Evolutionary conservation across 2,329 filamentous ascomycete genomes (phyloP), one percentile per base, ranked within the genome.

Genomic region (Huntiella savannae): DNA sequence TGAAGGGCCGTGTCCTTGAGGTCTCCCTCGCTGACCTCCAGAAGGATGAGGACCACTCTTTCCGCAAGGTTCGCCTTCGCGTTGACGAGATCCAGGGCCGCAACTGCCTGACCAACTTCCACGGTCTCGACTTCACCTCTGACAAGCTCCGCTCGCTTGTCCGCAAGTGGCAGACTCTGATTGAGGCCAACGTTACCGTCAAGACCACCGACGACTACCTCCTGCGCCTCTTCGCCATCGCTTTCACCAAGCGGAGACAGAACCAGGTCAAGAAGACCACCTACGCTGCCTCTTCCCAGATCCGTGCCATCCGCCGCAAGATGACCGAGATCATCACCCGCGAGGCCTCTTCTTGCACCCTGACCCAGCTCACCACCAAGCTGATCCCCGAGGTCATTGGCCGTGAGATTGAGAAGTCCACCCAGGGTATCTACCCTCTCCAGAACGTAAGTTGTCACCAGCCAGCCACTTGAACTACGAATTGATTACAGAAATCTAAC

Each of bases 211-310:
- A 98, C 65, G 91, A 98, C 71, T 96, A 98, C 76, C 87, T 96
- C 65, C 78, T 98, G 70, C 85, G 91, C 62, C 80, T 98, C 59
- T 98, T 98, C 74, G 85, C 85, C 66, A 98, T 98, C 59, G 91
- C 84, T 59, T 98, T 98, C 77, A 98, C 91, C 70, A 96, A 96
- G 82, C 78, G 86, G 69, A 82, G 91, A 63, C 86, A 85, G 60
- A 98, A 96, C 77, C 91, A 98, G 77, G 88, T 98, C 76, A 94
- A 94, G 83, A 98, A 96, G 83, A 98, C 91, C 61, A 98, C 91
- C 65, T 98, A 98, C 65, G 91, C 91, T 58, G 81, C 81, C 55
- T 86, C 85, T 55, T 96, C 91, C 55, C 91, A 98, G 73, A 96
- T 96, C 68, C 82, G 88, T 57, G 80, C 82, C 58, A 98, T 98